phyloP scores from a whole-genome alignment of 169 alveolate genomes.

The Cystoisospora suis region DNA sequence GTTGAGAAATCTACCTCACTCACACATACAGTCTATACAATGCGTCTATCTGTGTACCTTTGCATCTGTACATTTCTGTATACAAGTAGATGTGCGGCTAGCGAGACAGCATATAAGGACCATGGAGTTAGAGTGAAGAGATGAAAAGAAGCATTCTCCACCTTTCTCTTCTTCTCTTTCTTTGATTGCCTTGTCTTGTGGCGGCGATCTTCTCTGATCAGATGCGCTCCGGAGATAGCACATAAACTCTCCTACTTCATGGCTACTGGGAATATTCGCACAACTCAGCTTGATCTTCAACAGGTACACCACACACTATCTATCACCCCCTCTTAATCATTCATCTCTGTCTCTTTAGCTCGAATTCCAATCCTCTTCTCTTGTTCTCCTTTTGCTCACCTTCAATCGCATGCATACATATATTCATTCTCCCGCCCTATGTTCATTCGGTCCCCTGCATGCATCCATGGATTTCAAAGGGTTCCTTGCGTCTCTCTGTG shows the following conservation, averaged over 20 bases:
- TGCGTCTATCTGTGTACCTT: background rate
- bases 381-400: background rate
- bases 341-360: background rate
- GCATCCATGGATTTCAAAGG: no score
- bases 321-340: no score
- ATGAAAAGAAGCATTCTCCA: background rate
- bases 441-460: no score
- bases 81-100: background rate
- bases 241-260: slow-evolving; percentile 81
- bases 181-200: background rate
- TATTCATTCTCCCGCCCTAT: no score
- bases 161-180: background rate
- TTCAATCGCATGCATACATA: background rate
- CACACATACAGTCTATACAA: no score
- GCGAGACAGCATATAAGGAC: background rate
- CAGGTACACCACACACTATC: no score
- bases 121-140: no score
- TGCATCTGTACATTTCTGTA: background rate
- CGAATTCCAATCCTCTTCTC: background rate
- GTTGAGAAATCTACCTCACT: no score
- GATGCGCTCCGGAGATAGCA: slow-evolving; percentile 47
- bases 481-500: no score
- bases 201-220: background rate
- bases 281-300: slow-evolving; percentile 76
- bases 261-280: slow-evolving; percentile 95